Evolutionary conservation across 1,139 yeast genomes (phyloP), one percentile per base, ranked within the genome.

Genomic region (Debaryomycetaceae sp.): DNA sequence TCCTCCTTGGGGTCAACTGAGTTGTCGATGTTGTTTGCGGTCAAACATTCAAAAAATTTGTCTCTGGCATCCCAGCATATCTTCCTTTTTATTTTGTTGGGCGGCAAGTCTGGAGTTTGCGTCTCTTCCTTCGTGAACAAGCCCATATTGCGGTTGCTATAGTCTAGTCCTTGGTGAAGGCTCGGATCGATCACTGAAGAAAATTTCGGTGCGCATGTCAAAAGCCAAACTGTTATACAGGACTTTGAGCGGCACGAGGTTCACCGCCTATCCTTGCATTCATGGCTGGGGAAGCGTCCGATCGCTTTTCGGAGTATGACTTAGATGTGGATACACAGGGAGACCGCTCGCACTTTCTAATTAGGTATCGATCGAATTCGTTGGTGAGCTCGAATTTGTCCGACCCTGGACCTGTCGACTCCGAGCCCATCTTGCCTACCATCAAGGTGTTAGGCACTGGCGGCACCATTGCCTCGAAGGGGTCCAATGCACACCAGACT

Each of bases 391-490:
- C 32, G 13, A 28, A 23, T 28, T 24, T 31, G 11, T 35, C 34
- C 10, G 42, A 36, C 11, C 20, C 23, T 6, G 17, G 25, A 22
- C 23, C 15, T 41, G 13, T 43, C 47, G 15, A 11, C 8, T n/a
- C 23, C n/a, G 38, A 29, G 19, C 46, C 40, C 5, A 34, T 38
- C 18, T 41, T 64, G 25, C 76, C 76, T 2, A 50, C 51, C 4
- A 58, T 79, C 30, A 78, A 78, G 42, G 75, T 79, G 15, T 56
- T 79, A 21, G 86, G 84, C 2, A 79, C 86, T 1, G 86, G 86
- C 7, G 86, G 86, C 10, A 79, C 86, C 3, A 79, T 79, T 42
- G 85, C 85, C 1, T 75, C 84, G 1, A 77, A 76, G 45, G 83
- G 83, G 0, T 51, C 61, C 1, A 49, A 65, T 10, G 59, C 76